Evolutionary conservation across 1,284 basidiomycete genomes (phyloP), one percentile per base, ranked within the genome.

Genomic region (Kalmanozyma brasiliensis): DNA sequence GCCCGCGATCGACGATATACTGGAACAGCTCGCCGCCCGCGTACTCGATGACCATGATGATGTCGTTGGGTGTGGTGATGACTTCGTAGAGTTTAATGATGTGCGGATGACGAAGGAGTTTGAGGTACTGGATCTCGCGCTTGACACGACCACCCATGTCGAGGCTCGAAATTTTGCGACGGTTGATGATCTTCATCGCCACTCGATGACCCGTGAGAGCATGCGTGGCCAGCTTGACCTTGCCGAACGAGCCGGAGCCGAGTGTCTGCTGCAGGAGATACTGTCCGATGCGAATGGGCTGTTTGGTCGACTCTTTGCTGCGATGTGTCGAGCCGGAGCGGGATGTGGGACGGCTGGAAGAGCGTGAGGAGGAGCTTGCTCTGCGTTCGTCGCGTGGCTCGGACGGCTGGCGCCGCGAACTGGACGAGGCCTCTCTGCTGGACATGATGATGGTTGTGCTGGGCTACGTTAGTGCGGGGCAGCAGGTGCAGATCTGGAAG

Each of bases 171-270:
- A 98, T 97, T 78, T 93, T 93, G 57, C 91, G 91, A 82, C 95
- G 93, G 61, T 93, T 93, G 78, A 98, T 93, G 80, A 93, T 93
- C 86, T 98, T 98, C 90, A 98, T 93, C 4, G 95, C 95, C 38
- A 98, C 95, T 74, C 90, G 89, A 80, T 97, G 93, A 0, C 94
- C 93, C 0, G 95, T 98, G 72, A 97, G 88, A 38, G 91, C 91
- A 83, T 98, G 95, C 13, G 89, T 89, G 30, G 93, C 95, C 87
- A 95, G 91, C 86, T 97, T 98, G 81, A 98, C 95, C 84, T 97
- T 97, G 58, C 94, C 95, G 84, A 98, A 98, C 13, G 92, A 94
- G 17, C 95, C 95, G 62, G 85, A 85, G 0, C 86, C 86, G 9
- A 87, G 78, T 1, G 86, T 86, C 52, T 85, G 82, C 34, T 72